A percentile compares a stretch with the other conserved stretches of the same genome.
Evolutionary conservation across 2,329 filamentous ascomycete species (phyloP).

Genomic region (Neofusicoccum laricinum): DNA sequence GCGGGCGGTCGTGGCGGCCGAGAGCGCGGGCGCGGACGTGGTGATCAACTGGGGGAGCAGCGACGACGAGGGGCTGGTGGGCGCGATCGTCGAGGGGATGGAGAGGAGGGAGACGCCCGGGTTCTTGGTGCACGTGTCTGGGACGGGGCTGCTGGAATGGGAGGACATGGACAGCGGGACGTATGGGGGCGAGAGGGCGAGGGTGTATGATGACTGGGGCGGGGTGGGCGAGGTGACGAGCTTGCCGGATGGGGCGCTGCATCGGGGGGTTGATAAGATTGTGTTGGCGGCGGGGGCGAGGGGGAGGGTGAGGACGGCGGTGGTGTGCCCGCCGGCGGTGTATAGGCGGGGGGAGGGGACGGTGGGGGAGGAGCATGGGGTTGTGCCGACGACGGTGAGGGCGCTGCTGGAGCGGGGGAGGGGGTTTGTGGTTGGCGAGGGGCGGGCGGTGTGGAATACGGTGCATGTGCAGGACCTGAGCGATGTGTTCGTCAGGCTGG

Average conservation of each 20-base stretch:
- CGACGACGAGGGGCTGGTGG: not conserved
- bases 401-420: conserved; percentile 51
- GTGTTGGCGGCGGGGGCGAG: conserved; percentile 49
- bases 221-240: conserved; percentile 55
- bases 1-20: not conserved
- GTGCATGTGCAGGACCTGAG: conserved; percentile 62
- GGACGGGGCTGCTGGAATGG: not conserved
- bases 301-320: conserved; percentile 29
- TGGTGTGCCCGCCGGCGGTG: conserved; percentile 65
- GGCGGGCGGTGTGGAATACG: conserved; percentile 55
- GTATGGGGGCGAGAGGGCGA: conserved; percentile 47
- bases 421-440: conserved; percentile 54
- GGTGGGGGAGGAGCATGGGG: conserved; percentile 33
- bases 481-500: conserved; percentile 47
- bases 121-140: not conserved
- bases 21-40: not conserved
- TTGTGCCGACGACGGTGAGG: conserved; percentile 51
- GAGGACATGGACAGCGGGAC: too few relatives aligned
- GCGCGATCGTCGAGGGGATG: not conserved
- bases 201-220: conserved; percentile 58
- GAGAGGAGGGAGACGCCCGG: not conserved
- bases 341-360: conserved; percentile 47
- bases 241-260: conserved; percentile 56
- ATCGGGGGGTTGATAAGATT: conserved; percentile 68
- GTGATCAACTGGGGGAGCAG: not conserved